Conservation (phyloP, 768 basidiomycete species). For the Pleurotus ostreatus region DNA sequence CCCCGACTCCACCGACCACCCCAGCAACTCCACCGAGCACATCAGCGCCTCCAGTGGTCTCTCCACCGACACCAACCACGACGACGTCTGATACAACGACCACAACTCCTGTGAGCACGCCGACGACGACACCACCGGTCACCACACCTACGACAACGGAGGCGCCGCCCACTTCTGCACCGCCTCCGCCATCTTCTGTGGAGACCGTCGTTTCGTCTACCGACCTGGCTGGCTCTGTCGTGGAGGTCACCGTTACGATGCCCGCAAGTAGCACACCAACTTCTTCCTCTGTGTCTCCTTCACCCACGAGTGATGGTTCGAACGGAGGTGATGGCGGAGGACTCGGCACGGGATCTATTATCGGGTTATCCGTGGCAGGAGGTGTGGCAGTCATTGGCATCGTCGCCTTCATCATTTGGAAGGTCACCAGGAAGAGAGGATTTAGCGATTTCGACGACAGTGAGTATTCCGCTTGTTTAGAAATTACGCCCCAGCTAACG, state of each 20-base stretch:
- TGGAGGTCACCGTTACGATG: conserved; percentile 22
- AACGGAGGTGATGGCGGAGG: conserved; percentile 25
- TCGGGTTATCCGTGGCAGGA: conserved; percentile 79
- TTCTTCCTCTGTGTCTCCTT: conserved; percentile 19
- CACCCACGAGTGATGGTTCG: conserved; percentile 19
- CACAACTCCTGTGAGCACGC: conserved; percentile 3
- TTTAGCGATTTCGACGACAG: conserved; percentile 75
- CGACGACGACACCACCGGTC: background rate
- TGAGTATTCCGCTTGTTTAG: conserved; percentile 34
- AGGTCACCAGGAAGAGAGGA: conserved; percentile 72
- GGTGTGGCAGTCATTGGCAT: conserved; percentile 72
- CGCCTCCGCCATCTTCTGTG: conserved; percentile 6
- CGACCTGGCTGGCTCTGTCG: conserved; percentile 15
- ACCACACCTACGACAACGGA: background rate
- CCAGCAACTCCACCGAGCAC: conserved; percentile 14
- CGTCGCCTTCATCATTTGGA: conserved; percentile 78
- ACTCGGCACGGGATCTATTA: conserved; percentile 67
- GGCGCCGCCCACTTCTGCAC: conserved; percentile 3
- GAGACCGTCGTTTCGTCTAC: conserved; percentile 12
- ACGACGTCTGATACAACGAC: conserved; percentile 14
- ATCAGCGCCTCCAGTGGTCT: background rate
- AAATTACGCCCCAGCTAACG: conserved; percentile 1
- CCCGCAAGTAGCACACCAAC: conserved; percentile 14
- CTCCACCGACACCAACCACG: conserved; percentile 12
- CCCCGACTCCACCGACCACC: conserved; percentile 13